These are phyloP conservation scores for Beauveria scarabaeidicola DNA, from an alignment of 2,329 filamentous ascomycete species.

Conservation along the genomic window DNA sequence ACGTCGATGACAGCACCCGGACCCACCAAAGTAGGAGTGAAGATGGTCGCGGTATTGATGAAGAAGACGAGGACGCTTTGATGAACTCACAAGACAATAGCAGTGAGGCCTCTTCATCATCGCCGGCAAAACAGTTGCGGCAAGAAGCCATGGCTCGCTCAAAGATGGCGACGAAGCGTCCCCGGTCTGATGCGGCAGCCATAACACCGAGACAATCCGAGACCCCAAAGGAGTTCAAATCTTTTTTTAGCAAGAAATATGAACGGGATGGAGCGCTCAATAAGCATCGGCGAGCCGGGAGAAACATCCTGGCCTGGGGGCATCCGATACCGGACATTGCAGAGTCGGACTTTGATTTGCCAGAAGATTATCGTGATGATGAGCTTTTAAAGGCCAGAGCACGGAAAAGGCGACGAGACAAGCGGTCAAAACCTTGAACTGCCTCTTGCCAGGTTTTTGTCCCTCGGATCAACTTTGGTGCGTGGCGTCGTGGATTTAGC, in stretches of 20 bases:
- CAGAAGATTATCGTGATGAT: slow-evolving; percentile 52
- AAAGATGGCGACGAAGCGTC: slow-evolving; percentile 26
- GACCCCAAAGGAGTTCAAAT: slow-evolving; percentile 60
- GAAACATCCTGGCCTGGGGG: slow-evolving; percentile 73
- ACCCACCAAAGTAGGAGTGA: slow-evolving; percentile 25
- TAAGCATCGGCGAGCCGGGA: slow-evolving; percentile 57
- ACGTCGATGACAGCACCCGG: slow-evolving; percentile 22
- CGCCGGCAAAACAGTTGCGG: slow-evolving; percentile 60
- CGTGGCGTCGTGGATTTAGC: neutral
- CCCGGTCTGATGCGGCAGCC: slow-evolving; percentile 23
- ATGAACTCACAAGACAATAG: slow-evolving; percentile 49
- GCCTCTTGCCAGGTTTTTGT: slow-evolving; percentile 10
- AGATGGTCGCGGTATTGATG: slow-evolving; percentile 32
- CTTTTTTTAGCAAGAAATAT: slow-evolving; percentile 76
- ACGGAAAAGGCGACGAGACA: slow-evolving; percentile 53
- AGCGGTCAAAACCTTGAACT: slow-evolving; percentile 39
- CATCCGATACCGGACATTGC: slow-evolving; percentile 65
- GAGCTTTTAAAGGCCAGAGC: slow-evolving; percentile 50
- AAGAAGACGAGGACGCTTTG: slow-evolving; percentile 19
- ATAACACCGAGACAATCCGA: slow-evolving; percentile 26
- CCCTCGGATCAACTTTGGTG: neutral
- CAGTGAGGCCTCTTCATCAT: slow-evolving; percentile 29
- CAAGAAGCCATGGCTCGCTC: slow-evolving; percentile 57
- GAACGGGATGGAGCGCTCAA: slow-evolving; percentile 73
- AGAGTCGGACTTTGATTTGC: slow-evolving; percentile 66